Evolutionary conservation across 1,284 basidiomycete species (phyloP).

Genomic region (Macrocystidia cucumis): DNA sequence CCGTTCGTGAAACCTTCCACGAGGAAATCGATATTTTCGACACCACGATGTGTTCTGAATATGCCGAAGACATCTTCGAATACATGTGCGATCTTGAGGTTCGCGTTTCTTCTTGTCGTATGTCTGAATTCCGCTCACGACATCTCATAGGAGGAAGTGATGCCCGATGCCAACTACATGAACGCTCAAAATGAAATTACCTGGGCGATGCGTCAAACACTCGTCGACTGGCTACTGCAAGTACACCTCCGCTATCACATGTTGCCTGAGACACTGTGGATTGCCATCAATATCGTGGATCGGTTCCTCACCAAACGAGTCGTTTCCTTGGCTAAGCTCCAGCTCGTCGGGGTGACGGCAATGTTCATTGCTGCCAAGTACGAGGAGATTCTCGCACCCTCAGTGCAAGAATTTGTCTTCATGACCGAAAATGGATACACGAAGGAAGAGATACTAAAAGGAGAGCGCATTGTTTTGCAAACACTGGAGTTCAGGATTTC

Average conservation of each 20-base stretch:
- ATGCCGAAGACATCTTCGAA: slow-evolving; percentile 93
- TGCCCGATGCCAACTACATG: slow-evolving; percentile 96
- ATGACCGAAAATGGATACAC: slow-evolving; percentile 95
- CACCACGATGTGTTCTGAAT: slow-evolving; percentile 97
- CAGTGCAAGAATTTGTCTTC: slow-evolving; percentile 93
- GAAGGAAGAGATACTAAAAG: slow-evolving; percentile 95
- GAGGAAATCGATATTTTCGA: slow-evolving; percentile 86
- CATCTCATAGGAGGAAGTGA: slow-evolving; percentile 67
- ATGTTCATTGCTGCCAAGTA: slow-evolving; percentile 99
- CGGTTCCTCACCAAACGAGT: slow-evolving; percentile 92
- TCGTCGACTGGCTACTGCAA: slow-evolving; percentile 98
- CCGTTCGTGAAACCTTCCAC: slow-evolving; percentile 65
- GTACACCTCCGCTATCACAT: slow-evolving; percentile 97
- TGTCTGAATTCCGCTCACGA: no score
- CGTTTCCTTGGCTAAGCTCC: slow-evolving; percentile 91
- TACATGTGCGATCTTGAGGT: slow-evolving; percentile 95
- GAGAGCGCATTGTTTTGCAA: slow-evolving; percentile 92
- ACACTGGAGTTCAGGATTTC: slow-evolving; percentile 95
- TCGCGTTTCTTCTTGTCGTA: slow-evolving; percentile 17
- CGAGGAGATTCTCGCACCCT: slow-evolving; percentile 95
- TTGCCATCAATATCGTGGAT: slow-evolving; percentile 96
- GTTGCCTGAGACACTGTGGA: slow-evolving; percentile 97
- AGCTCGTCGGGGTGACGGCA: slow-evolving; percentile 95
- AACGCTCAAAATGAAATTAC: slow-evolving; percentile 90
- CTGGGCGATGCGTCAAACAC: slow-evolving; percentile 93